Evolutionary conservation across 768 basidiomycete species (phyloP).

Genomic region (Pisolithus orientalis): DNA sequence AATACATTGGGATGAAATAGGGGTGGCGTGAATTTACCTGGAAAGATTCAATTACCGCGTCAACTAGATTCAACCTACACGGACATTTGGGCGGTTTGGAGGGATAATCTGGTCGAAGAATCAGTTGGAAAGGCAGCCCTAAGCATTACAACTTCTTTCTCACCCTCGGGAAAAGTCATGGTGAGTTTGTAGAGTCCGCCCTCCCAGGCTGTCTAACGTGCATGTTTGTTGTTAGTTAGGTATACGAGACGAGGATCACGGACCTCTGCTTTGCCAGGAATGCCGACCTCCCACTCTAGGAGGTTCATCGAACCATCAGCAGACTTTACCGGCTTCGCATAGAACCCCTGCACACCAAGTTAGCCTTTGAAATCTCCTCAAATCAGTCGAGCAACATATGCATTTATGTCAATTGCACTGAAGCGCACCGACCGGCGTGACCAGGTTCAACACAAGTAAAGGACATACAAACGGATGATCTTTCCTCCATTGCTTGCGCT

Average conservation of each 20-base stretch:
- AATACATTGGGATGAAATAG: constrained; percentile 99
- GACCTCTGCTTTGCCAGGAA: constrained; percentile 87
- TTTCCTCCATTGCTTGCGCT: constrained; percentile 98
- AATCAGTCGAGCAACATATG: neutral
- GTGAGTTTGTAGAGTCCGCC: constrained; percentile 89
- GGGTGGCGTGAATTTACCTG: constrained; percentile 95
- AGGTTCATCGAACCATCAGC: constrained; percentile 93
- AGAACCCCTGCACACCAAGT: constrained; percentile 72
- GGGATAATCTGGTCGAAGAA: constrained; percentile 66
- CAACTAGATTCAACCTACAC: constrained; percentile 18
- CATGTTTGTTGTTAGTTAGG: constrained; percentile 9
- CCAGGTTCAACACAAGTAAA: neutral
- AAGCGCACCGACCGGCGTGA: neutral
- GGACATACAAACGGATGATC: constrained; percentile 93
- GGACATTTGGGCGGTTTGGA: constrained; percentile 91
- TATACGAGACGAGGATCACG: constrained; percentile 28
- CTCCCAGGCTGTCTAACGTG: constrained; percentile 87
- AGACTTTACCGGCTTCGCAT: constrained; percentile 86
- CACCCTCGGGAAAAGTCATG: constrained; percentile 97
- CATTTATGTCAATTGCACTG: neutral
- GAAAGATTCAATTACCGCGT: neutral
- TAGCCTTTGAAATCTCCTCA: constrained; percentile 3
- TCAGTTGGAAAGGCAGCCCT: constrained; percentile 5
- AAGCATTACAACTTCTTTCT: constrained; percentile 3
- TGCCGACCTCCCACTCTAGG: constrained; percentile 98